phyloP scores from a whole-genome alignment of 805 yeast genomes.

The Nematodospora valgi region DNA sequence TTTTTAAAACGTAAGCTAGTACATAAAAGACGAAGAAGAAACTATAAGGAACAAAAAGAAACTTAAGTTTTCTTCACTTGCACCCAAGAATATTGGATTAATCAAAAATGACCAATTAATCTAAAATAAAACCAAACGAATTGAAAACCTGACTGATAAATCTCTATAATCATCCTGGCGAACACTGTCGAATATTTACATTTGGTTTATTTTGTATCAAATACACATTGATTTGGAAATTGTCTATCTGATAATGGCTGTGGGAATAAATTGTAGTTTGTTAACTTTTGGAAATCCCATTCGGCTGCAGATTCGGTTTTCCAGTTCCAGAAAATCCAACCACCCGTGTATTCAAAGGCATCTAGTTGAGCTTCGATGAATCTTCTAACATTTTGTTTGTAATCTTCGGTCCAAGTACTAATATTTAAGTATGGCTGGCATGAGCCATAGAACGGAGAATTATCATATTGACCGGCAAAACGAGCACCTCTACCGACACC shows the following conservation, averaged over 20 bases:
- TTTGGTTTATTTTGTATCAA: slow-evolving; percentile 2
- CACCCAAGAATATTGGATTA: no score
- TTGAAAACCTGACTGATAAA: no score
- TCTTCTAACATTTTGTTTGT: slow-evolving; percentile 56
- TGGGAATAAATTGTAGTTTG: slow-evolving; percentile 66
- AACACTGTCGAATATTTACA: no score
- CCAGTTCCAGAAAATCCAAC: slow-evolving; percentile 95
- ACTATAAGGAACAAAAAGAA: no score
- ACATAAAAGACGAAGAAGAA: no score
- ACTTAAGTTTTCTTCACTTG: no score
- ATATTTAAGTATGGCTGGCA: slow-evolving; percentile 43
- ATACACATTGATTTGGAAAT: slow-evolving; percentile 66
- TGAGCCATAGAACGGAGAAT: slow-evolving; percentile 49
- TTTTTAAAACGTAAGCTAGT: no score
- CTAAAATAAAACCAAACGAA: no score
- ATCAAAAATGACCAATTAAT: no score
- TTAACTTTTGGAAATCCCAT: slow-evolving; percentile 76
- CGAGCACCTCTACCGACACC: slow-evolving; percentile 85
- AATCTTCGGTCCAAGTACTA: slow-evolving; percentile 55
- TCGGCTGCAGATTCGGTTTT: slow-evolving; percentile 80
- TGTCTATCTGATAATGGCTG: slow-evolving; percentile 69
- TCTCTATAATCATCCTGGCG: no score
- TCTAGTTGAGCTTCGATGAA: slow-evolving; percentile 90
- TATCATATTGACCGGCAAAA: slow-evolving; percentile 59
- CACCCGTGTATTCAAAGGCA: slow-evolving; percentile 65